Conservation (phyloP, 2,329 filamentous ascomycete genomes). For the Xylaria sp. region DNA sequence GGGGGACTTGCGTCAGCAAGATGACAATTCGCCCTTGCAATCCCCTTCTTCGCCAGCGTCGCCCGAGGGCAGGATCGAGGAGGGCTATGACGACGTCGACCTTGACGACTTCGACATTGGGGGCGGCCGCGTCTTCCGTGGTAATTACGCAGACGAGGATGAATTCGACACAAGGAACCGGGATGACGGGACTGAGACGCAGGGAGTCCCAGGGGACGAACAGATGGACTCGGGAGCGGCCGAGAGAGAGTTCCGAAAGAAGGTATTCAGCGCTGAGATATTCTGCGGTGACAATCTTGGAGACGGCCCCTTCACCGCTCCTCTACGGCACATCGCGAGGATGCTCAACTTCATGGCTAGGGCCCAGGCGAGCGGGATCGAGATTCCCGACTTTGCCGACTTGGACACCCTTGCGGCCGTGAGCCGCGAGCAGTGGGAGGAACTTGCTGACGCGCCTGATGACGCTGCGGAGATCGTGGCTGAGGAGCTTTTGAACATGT, state of each 20-base stretch:
- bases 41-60: neutral
- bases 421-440: constrained; percentile 12
- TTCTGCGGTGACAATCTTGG: neutral
- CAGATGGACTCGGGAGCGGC: too few species aligned
- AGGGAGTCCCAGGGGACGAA: too few species aligned
- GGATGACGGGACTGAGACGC: too few species aligned
- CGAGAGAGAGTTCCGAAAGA: neutral
- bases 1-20: neutral
- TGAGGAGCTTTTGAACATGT: constrained; percentile 1
- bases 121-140: too few species aligned
- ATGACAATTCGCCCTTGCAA: neutral
- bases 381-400: constrained; percentile 9
- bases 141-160: too few species aligned
- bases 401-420: constrained; percentile 25
- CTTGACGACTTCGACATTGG: too few species aligned
- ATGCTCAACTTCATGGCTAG: constrained; percentile 32
- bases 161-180: too few species aligned
- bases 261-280: neutral
- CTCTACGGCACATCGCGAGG: constrained; percentile 14
- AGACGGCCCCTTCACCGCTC: neutral
- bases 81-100: too few species aligned
- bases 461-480: constrained; percentile 16
- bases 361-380: constrained; percentile 26
- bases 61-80: neutral
- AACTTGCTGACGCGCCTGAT: constrained; percentile 5